Base-by-base conservation (phyloP, 2,329 filamentous ascomycete species). In the Ophiostoma fasciatum region DNA sequence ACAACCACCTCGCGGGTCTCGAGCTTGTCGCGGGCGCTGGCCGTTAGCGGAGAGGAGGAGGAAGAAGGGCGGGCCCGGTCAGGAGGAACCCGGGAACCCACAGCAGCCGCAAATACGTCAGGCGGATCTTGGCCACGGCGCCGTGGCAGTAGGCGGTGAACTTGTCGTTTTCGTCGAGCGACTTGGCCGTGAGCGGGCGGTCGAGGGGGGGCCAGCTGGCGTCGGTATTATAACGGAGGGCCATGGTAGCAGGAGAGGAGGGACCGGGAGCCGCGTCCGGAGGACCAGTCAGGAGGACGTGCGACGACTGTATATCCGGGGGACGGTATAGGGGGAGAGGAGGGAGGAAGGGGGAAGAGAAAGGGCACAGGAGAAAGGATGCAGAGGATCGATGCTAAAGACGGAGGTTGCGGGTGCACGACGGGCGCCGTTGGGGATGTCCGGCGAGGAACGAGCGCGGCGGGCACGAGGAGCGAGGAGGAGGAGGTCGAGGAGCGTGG, bases 81-180 rank as follows among this genome's bases (percentile, higher is more conserved):
- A 23, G 3, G 12, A 17, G 7, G 3, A 15, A 31, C 8, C 26
- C 2, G 22, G 2, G 7, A 11, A 13, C 3, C 20, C 8, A 8
- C 43, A 44, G 43, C 11, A 45, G 43, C 28, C 37, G 41, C n/a
- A 45, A 49, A 20, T 64, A 55, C 20, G 62, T 63, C 41, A 69
- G 59, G 42, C 64, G 62, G 41, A 68, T 53, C 35, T 62, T 60
- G 38, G 59, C 54, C 25, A 68, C 48, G 26, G 59, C 53, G 25
- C 52, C 47, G 42, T 61, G 58, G 28, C 66, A 46, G 31, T 54
- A 49, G 31, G 63, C 58, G 28, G 60, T 53, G 27, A 57, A 52
- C 52, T 57, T 59, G 31, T 40, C 48, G 45, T 27, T 35, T 14
- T 41, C 35, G 35, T 45, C 41, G 15, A 45, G 39, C 17, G 43